phyloP scores from a whole-genome alignment of 2,329 filamentous ascomycete genomes.

The Trichoderma koningii region DNA sequence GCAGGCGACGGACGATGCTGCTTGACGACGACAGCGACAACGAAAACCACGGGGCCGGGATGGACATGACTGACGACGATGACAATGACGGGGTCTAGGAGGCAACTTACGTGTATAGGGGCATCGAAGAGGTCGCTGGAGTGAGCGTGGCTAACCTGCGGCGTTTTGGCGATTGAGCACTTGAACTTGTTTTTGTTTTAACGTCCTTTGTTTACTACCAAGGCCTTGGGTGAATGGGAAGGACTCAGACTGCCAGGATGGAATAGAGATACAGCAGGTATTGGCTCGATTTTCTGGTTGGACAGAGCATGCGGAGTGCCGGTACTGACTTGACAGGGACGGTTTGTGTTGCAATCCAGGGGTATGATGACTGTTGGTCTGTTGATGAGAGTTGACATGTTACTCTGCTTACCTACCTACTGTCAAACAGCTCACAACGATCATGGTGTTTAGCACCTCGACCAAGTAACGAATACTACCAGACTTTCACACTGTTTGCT shows the following conservation, averaged over 20 bases:
- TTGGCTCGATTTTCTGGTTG: neutral
- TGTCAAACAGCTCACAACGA: no score
- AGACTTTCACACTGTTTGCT: no score
- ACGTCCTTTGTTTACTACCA: neutral
- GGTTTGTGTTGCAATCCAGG: no score
- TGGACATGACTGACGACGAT: constrained; percentile 61
- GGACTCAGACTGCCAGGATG: neutral
- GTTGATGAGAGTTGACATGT: no score
- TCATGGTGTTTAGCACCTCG: no score
- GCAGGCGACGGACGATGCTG: constrained; percentile 37
- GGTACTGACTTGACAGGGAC: no score
- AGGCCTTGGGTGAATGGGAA: neutral
- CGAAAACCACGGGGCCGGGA: constrained; percentile 47
- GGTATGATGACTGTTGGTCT: no score
- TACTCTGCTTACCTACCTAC: no score
- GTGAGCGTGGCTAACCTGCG: constrained; percentile 20
- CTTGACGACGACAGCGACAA: constrained; percentile 42
- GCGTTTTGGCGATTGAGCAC: constrained; percentile 17
- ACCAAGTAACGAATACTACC: no score
- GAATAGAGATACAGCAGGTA: neutral
- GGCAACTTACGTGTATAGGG: constrained; percentile 12
- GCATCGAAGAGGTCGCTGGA: constrained; percentile 20
- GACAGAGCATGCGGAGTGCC: neutral
- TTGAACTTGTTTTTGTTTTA: neutral
- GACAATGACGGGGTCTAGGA: constrained; percentile 30